Conservation (phyloP, 108 stramenopile species). For the Cylindrotheca fusiformis region DNA sequence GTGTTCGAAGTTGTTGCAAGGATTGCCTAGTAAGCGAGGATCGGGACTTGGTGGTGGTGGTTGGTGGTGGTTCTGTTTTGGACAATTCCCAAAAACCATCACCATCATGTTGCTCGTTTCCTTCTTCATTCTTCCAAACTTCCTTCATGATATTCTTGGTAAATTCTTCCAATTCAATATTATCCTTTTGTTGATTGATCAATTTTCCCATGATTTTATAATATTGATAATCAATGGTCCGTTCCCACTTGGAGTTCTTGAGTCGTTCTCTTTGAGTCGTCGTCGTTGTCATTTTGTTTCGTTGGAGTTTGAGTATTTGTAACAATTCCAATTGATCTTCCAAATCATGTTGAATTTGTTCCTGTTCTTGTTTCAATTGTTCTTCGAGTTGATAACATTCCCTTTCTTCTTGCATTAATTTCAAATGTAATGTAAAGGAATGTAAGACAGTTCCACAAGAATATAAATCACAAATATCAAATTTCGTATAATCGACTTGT, state of each 20-base stretch:
- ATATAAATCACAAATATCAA: background rate
- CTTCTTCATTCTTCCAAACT: too few species aligned
- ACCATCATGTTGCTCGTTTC: too few species aligned
- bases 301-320: background rate
- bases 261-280: too few species aligned
- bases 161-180: background rate
- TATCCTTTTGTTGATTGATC: background rate
- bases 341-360: background rate
- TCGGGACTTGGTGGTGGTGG: too few species aligned
- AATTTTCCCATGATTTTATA: background rate
- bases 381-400: background rate
- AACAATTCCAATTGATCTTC: conserved; percentile 1
- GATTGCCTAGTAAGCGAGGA: too few species aligned
- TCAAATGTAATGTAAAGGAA: background rate
- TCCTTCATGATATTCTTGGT: too few species aligned
- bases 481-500: background rate
- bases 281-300: background rate
- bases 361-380: background rate
- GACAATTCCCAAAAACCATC: too few species aligned
- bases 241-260: background rate
- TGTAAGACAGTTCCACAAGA: background rate
- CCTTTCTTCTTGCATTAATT: background rate
- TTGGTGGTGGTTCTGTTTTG: too few species aligned
- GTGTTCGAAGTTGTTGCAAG: too few species aligned
- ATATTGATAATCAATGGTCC: background rate